Base-by-base conservation (phyloP, 23 red algal genomes). In the Chondrus crispus region DNA sequence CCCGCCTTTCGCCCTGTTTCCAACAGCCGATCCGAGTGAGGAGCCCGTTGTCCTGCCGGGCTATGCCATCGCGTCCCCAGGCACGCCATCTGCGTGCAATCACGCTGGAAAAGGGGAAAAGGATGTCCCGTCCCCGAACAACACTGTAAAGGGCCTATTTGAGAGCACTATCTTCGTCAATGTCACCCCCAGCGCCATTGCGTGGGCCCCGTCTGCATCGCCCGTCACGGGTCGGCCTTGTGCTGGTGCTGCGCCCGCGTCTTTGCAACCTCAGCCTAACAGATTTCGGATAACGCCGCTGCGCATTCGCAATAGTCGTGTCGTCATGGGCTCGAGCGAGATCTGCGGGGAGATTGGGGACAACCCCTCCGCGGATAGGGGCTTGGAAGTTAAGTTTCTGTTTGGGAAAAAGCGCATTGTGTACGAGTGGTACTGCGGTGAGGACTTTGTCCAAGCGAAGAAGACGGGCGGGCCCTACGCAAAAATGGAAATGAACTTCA, bases 361-460 rank as follows among this genome's bases (percentile, higher is more conserved):
- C 46, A 66, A 92, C 74, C 72, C 72, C 35, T 24, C 39, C 16
- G 41, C 73, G 35, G 89, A 92, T 73, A 57, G 63, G 3, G 89
- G 89, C 18, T 62, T 92, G 3, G 89, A 92, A 68, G 77, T 92
- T 10, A 92, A 92, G 40, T 92, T 92, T 58, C 89, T 92, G 14
- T 92, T 92, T 46, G 89, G 89, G 5, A 92, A 92, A 50, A 82
- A 84, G 62, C 89, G 89, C 22, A 29, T 92, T 49, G 89, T 92
- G 57, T 82, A 82, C 44, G 89, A 92, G 51, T 92, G 89, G 89
- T 92, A 92, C 51, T 71, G 33, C 62, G 89, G 89, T 33, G 11
- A 66, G 12, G 77, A 92, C 68, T 80, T 74, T 90, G 48, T 73
- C 20, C 46, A 58, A 19, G 54, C 89, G 4, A 46, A 66, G 26